These are phyloP conservation scores for Mortierella sp. DNA, from an alignment of 371 early-diverging fungal genomes.

Conservation along the genomic window DNA sequence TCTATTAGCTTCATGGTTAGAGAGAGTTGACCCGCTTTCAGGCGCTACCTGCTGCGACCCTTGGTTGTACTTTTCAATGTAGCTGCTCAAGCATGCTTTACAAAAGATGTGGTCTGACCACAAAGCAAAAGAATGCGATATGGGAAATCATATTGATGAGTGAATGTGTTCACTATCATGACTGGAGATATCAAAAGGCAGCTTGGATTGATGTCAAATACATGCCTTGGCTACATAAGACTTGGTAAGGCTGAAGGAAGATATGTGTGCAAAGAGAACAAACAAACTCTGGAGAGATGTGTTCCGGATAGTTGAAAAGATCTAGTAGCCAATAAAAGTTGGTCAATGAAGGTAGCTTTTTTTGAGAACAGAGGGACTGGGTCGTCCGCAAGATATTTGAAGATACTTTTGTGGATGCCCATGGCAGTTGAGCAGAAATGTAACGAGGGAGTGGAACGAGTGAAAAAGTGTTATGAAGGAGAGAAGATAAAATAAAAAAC, in stretches of 20 bases:
- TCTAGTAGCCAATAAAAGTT: slow-evolving; percentile 3
- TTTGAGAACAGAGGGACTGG: neutral
- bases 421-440: neutral
- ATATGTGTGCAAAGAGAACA: slow-evolving; percentile 35
- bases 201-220: neutral
- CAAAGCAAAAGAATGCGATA: neutral
- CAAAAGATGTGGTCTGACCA: slow-evolving; percentile 49
- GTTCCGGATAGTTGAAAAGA: slow-evolving; percentile 20
- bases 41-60: neutral
- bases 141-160: neutral
- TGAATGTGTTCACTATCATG: too few relatives aligned
- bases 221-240: slow-evolving; percentile 34
- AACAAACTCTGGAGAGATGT: slow-evolving; percentile 18
- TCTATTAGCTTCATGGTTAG: neutral
- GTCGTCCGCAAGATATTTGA: neutral
- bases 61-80: slow-evolving; percentile 16
- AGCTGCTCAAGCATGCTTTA: slow-evolving; percentile 32
- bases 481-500: neutral
- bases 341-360: neutral
- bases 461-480: neutral
- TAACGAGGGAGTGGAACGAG: neutral
- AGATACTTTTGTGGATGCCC: slow-evolving; percentile 34
- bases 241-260: slow-evolving; percentile 39
- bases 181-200: neutral
- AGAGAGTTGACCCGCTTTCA: neutral